Evolutionary conservation across 1,284 basidiomycete genomes (phyloP), one percentile per base, ranked within the genome.

Genomic region (Cerioporus squamosus): DNA sequence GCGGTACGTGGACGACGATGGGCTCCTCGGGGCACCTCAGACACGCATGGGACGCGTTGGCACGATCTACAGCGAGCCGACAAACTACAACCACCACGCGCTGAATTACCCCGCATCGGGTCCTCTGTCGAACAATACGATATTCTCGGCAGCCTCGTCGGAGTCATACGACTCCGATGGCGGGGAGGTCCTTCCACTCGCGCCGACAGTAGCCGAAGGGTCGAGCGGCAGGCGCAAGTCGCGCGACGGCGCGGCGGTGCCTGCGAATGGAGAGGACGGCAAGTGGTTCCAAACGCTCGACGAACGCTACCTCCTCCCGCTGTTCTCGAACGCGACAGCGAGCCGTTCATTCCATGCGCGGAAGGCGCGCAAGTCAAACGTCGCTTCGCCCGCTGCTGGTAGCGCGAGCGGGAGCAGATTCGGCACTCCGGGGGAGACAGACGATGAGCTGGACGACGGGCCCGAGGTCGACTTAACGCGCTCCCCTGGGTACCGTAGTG

Each of bases 221-320:
- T 56, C 60, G 38, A 60, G 60, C n/a, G 56, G 59, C 9, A 50
- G 57, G 38, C 55, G 60, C 47, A 60, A 63, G 54, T 63, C 57
- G 44, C 55, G 61, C 53, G 65, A 67, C 49, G 57, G 68, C 57
- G 24, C 67, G 62, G 3, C 62, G 58, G 17, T 44, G 23, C 49
- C 66, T 46, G 64, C 64, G 24, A 60, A 50, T 14, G 65, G 71
- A 6, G 86, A 87, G 56, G 89, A 90, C 44, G 85, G 87, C 15
- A 93, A 95, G 74, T 98, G 97, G 96, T 99, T 99, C 86, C 95
- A 95, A 66, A 83, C 90, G 31, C 79, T 99, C 45, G 97, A 99
- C 75, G 95, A 99, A 75, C 84, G 95, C 59, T 99, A 98, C 73
- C 80, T 99, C 17, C 75, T 98, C 3, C 97, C 97, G 15, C 79